Percentiles rank a stretch among this genome's conserved stretches.
phyloP scores from a whole-genome alignment of 1,139 yeast species.

The Citeromyces siamensis region DNA sequence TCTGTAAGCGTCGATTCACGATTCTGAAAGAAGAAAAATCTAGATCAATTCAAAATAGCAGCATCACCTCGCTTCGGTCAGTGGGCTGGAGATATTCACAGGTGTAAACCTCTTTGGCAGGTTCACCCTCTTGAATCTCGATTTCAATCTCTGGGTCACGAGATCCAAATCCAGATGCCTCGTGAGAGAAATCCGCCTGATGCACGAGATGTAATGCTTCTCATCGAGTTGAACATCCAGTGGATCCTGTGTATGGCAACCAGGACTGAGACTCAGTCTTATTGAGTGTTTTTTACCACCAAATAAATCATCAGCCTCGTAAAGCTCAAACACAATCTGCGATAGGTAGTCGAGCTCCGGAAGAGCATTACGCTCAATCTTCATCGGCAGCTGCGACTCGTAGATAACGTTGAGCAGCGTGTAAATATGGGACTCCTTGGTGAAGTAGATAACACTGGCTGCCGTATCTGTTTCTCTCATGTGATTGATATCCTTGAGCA shows the following conservation, averaged over 20 bases:
- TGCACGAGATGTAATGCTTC: conserved; percentile 93
- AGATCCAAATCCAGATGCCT: conserved; percentile 89
- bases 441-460: conserved; percentile 81
- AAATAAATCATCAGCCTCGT: conserved; percentile 58
- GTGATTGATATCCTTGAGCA: conserved; percentile 65
- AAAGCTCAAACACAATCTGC: conserved; percentile 87
- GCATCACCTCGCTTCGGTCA: conserved; percentile 15
- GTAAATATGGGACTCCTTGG: conserved; percentile 95
- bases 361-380: conserved; percentile 84
- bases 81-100: conserved; percentile 72
- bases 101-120: conserved; percentile 89
- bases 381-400: conserved; percentile 92
- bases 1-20: too few species aligned
- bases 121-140: conserved; percentile 76
- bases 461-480: conserved; percentile 73
- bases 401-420: conserved; percentile 83
- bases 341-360: conserved; percentile 96
- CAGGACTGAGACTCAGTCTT: conserved; percentile 85
- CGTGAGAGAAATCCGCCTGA: conserved; percentile 80
- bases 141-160: conserved; percentile 70
- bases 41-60: background rate
- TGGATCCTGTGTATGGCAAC: conserved; percentile 97
- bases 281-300: conserved; percentile 78
- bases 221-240: conserved; percentile 93
- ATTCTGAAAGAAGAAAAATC: background rate